These are phyloP conservation scores for Scutellaria baicalensis DNA, from an alignment of 257 asterid genomes.

Conservation along the genomic window DNA sequence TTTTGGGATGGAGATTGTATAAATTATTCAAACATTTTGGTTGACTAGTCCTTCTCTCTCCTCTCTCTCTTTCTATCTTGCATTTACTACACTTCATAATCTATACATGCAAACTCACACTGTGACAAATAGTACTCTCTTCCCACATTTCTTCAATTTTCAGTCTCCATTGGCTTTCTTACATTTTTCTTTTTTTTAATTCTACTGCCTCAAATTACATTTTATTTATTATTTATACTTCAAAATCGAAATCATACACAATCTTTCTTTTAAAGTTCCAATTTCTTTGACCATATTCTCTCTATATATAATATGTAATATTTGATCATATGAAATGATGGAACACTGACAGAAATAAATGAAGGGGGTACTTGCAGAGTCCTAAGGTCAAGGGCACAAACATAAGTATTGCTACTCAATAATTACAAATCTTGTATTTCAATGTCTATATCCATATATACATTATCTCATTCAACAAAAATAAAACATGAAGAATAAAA, in stretches of 20 bases:
- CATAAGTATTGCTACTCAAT: no score
- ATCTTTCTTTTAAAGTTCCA: no score
- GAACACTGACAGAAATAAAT: conserved; percentile 4
- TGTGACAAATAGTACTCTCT: conserved; percentile 7
- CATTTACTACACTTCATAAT: conserved; percentile 25
- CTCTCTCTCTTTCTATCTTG: conserved; percentile 15
- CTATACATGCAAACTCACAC: conserved; percentile 4
- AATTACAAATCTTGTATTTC: no score
- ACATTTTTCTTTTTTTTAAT: neutral
- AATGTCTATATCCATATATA: no score
- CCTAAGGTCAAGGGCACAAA: conserved; percentile 17
- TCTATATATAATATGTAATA: no score
- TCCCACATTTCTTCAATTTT: conserved; percentile 15
- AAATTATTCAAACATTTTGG: no score
- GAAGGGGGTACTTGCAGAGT: neutral
- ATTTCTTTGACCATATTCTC: neutral
- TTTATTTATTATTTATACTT: no score
- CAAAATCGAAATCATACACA: no score
- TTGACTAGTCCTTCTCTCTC: conserved; percentile 1
- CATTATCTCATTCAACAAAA: neutral
- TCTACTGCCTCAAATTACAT: neutral
- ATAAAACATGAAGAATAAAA: neutral
- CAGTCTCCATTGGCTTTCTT: neutral
- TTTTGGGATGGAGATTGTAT: no score
- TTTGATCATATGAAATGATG: neutral